Percentiles rank a stretch among this genome's conserved stretches.
Evolutionary conservation across 768 basidiomycete genomes (phyloP).

Genomic region (Leccinellum luteum): DNA sequence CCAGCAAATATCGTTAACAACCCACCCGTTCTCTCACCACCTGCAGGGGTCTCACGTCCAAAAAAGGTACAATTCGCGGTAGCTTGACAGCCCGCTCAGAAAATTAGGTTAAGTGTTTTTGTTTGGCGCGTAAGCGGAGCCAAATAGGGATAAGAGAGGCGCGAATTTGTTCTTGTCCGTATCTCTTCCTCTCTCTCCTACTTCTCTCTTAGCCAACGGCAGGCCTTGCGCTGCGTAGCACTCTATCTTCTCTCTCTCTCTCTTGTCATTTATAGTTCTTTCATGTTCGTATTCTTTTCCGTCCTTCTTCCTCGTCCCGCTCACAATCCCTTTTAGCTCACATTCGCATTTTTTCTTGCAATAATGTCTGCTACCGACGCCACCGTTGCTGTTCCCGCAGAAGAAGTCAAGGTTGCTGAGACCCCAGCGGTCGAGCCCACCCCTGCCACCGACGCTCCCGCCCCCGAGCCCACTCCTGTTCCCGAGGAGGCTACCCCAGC

Average conservation of each 20-base stretch:
- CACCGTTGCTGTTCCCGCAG: slow-evolving; percentile 45
- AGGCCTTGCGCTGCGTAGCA: slow-evolving; percentile 51
- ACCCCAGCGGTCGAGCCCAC: slow-evolving; percentile 32
- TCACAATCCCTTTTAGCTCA: slow-evolving; percentile 43
- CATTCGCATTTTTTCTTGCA: slow-evolving; percentile 46
- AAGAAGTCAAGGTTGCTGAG: slow-evolving; percentile 55
- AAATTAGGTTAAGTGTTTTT: slow-evolving; percentile 37
- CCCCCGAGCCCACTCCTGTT: slow-evolving; percentile 24
- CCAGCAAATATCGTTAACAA: neutral
- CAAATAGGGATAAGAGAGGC: slow-evolving; percentile 42
- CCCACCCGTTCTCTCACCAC: slow-evolving; percentile 1
- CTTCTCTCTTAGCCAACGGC: slow-evolving; percentile 50
- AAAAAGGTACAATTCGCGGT: slow-evolving; percentile 1
- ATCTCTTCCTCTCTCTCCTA: slow-evolving; percentile 55
- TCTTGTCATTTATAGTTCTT: slow-evolving; percentile 55
- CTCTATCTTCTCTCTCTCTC: slow-evolving; percentile 47
- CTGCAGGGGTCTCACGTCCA: slow-evolving; percentile 4
- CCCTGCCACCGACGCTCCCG: slow-evolving; percentile 30
- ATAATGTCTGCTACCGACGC: slow-evolving; percentile 85
- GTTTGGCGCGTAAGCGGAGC: slow-evolving; percentile 40
- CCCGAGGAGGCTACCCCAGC: slow-evolving; percentile 34
- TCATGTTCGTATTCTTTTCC: slow-evolving; percentile 37
- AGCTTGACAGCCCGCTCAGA: slow-evolving; percentile 12
- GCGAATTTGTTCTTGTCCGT: slow-evolving; percentile 34
- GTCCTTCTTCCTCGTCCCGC: slow-evolving; percentile 2